Base-by-base conservation (phyloP, 106 monocot genomes). In the Allium cepa region DNA sequence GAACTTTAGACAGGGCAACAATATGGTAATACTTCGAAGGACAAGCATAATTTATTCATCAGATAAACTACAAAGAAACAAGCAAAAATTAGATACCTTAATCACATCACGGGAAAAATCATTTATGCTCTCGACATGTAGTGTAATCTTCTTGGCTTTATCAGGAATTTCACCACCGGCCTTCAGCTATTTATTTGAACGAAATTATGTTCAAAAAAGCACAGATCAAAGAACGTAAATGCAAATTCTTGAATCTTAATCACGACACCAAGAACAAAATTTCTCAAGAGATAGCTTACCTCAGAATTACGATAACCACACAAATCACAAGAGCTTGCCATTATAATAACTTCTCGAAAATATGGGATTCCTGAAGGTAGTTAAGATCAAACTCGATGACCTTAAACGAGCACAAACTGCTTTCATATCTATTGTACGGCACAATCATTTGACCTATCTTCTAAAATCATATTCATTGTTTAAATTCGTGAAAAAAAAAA, bases 291-390 rank as follows among this genome's bases (percentile, higher is more conserved):
- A 36, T 46, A 49, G 60, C 80, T 69, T 62, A 93, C 99, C 99
- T 99, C 99, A 61, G 99, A 93, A 68, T 79, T 99, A 27, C 99
- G 92, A 64, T 93, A 99, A 47, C 99, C 99, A 71, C 99, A 99
- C 26, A 85, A 26, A 81, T 99, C 99, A 79, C 99, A 99, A 26
- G 87, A 68, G 49, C 76, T 83, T 12, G 99, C 99, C 99, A 99
- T 99, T 7, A 99, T 74, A 69, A 99, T 90, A n/a, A 99, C 99
- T 50, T 99, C 93, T 46, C 81, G 80, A 62, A 99, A 99, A 76
- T 99, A 99, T 65, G 99, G 99, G 71, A 99, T 93, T 79, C 93
- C 93, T 99, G 62, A 9, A 64, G 15, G 45, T 36, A 2, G 70
- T 79, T 80, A 79, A 64, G 81, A 36, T 46, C 22, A 76, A 74